Conservation (phyloP, 2,329 filamentous ascomycete species). For the Penicillium sp. region DNA sequence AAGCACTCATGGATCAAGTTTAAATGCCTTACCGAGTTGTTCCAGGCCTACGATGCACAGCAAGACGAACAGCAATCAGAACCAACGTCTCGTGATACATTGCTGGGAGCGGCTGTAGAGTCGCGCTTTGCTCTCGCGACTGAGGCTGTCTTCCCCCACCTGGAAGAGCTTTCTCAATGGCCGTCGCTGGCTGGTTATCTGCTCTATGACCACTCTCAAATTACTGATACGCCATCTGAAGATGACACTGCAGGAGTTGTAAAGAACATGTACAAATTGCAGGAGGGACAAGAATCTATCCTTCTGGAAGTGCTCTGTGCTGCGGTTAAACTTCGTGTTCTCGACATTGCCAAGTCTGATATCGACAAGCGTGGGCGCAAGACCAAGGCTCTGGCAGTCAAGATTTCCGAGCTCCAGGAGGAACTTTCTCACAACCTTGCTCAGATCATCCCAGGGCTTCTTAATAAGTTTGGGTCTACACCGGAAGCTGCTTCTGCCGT, state of each 20-base stretch:
- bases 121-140: slow-evolving; percentile 83
- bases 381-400: slow-evolving; percentile 59
- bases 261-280: slow-evolving; percentile 69
- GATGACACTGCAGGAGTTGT: slow-evolving; percentile 62
- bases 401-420: slow-evolving; percentile 68
- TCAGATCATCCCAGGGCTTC: slow-evolving; percentile 72
- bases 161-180: slow-evolving; percentile 81
- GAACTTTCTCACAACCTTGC: slow-evolving; percentile 75
- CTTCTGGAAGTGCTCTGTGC: slow-evolving; percentile 84
- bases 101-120: slow-evolving; percentile 66
- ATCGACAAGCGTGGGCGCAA: slow-evolving; percentile 55
- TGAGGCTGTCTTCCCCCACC: slow-evolving; percentile 77
- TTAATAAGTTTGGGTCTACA: slow-evolving; percentile 91
- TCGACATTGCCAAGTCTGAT: slow-evolving; percentile 62
- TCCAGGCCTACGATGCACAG: slow-evolving; percentile 76
- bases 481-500: slow-evolving; percentile 83
- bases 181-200: slow-evolving; percentile 85
- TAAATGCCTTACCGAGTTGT: slow-evolving; percentile 82
- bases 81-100: slow-evolving; percentile 27
- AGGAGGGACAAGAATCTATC: slow-evolving; percentile 74
- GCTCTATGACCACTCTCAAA: slow-evolving; percentile 80
- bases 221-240: slow-evolving; percentile 52
- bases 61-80: slow-evolving; percentile 36
- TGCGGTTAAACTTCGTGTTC: slow-evolving; percentile 71
- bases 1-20: slow-evolving; percentile 84